phyloP scores from a whole-genome alignment of 164 flowering plant genomes.

The Vitis riparia region DNA sequence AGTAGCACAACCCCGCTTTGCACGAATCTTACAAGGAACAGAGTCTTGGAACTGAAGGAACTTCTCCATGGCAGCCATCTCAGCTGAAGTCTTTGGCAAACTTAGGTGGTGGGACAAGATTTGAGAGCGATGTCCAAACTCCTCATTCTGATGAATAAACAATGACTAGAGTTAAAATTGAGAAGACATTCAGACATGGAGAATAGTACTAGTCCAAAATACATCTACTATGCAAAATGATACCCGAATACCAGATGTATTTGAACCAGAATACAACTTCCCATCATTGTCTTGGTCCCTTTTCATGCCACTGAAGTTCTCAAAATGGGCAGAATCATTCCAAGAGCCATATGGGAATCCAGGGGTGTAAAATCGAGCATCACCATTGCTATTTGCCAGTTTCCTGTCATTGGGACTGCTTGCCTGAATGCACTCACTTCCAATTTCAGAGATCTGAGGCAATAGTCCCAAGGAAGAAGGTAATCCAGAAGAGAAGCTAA shows the following conservation, averaged over 20 bases:
- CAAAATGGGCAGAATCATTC: slow-evolving; percentile 39
- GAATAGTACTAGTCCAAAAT: no score
- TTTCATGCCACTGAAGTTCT: slow-evolving; percentile 31
- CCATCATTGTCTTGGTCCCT: slow-evolving; percentile 30
- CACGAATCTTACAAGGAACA: slow-evolving; percentile 70
- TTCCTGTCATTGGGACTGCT: slow-evolving; percentile 22
- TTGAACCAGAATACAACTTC: slow-evolving; percentile 19
- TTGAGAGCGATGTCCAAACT: slow-evolving; percentile 27
- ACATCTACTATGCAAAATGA: not conserved
- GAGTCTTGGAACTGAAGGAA: slow-evolving; percentile 54
- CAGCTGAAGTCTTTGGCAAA: slow-evolving; percentile 48
- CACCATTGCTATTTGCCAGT: slow-evolving; percentile 19
- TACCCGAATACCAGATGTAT: slow-evolving; percentile 30
- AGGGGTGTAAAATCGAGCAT: slow-evolving; percentile 22
- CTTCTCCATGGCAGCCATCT: slow-evolving; percentile 50
- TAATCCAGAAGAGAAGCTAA: slow-evolving; percentile 31
- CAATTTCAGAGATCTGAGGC: slow-evolving; percentile 47
- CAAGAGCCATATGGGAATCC: slow-evolving; percentile 36
- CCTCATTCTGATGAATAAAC: slow-evolving; percentile 29
- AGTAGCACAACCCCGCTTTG: slow-evolving; percentile 84
- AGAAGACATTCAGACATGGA: not conserved
- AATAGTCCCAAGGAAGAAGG: slow-evolving; percentile 42
- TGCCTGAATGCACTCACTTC: slow-evolving; percentile 26
- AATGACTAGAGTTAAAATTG: not conserved
- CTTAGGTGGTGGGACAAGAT: slow-evolving; percentile 52